Percentiles rank a stretch among this genome's conserved stretches.
Evolutionary conservation across 805 yeast species (phyloP).

Genomic region (Kuraishia cidri): DNA sequence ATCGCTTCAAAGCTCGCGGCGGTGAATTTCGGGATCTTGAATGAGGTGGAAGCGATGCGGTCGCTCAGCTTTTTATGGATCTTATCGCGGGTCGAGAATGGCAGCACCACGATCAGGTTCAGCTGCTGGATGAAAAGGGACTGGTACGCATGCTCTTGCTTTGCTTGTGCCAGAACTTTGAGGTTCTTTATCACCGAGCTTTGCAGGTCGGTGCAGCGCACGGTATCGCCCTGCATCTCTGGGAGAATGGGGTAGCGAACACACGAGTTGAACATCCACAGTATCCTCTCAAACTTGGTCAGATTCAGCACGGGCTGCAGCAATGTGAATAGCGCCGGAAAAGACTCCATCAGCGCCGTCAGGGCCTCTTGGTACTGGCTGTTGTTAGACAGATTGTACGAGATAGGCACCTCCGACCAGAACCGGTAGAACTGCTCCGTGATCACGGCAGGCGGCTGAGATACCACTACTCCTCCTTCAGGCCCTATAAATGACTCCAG

Average conservation of each 20-base stretch:
- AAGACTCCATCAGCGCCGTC: constrained; percentile 43
- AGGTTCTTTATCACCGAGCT: constrained; percentile 43
- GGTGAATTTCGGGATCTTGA: constrained; percentile 51
- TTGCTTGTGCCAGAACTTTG: constrained; percentile 13
- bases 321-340: constrained; percentile 36
- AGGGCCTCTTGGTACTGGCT: constrained; percentile 51
- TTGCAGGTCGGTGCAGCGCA: constrained; percentile 59
- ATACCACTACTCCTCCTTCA: constrained; percentile 2
- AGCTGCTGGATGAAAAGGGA: constrained; percentile 44
- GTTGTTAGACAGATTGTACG: constrained; percentile 29
- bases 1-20: constrained; percentile 46
- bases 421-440: constrained; percentile 34
- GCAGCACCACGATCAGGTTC: constrained; percentile 42
- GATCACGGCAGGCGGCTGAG: constrained; percentile 19
- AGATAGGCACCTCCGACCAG: constrained; percentile 36
- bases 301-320: constrained; percentile 19
- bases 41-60: constrained; percentile 22
- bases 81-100: constrained; percentile 51
- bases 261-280: constrained; percentile 54
- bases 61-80: constrained; percentile 43
- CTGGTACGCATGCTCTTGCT: constrained; percentile 26
- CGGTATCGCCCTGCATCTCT: constrained; percentile 41
- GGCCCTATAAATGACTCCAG: constrained; percentile 22
- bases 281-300: constrained; percentile 35
- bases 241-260: constrained; percentile 70